Base-by-base conservation (phyloP, 495 filamentous ascomycete genomes). In the Penicillium lividum region DNA sequence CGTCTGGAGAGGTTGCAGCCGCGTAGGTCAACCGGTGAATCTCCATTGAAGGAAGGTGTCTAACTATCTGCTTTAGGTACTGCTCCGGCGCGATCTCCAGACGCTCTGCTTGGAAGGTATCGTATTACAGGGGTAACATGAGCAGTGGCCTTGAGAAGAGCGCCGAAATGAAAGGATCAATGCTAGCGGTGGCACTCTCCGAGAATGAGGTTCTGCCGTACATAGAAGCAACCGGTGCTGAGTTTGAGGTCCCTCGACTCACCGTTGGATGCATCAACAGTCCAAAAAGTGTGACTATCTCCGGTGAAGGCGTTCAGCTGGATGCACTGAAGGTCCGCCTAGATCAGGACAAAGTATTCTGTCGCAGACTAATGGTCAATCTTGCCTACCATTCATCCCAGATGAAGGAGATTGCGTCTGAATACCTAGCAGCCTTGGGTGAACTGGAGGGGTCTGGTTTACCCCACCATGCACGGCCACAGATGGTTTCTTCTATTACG, bases 1-100 rank as follows among this genome's bases (percentile, higher is more conserved):
- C 84, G 0, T 82, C 78, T 2, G 86, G 86, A 3, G 85, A 89
- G 65, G 85, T 89, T 34, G 66, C 60, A 2, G 69, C 69, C 54
- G 60, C 79, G 30, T 33, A 4, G 3, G 30, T 33, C 8, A 4
- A 33, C 8, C 8, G 3, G 30, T 22, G 22, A 33, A 33, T 33
- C 30, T 33, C 30, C 5, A 33, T 33, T 2, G 3, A 33, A 33
- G 22, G 22, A 22, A 22, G 22, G 22, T 2, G 1, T 22, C 22
- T 22, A 22, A 22, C 2, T 22, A 22, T 22, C 2, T 22, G 22
- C 22, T 22, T 22, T 22, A 22, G 22, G 71, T 65, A 83, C 48
- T 15, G n/a, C 43, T 22, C 5, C 43, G 43, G 43, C 8, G 63
- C 61, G 6, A 22, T 46, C 8, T 25, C 43, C 5, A 4, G 10